phyloP scores from a whole-genome alignment of 2,329 filamentous ascomycete genomes.

The Coniella lustricola region DNA sequence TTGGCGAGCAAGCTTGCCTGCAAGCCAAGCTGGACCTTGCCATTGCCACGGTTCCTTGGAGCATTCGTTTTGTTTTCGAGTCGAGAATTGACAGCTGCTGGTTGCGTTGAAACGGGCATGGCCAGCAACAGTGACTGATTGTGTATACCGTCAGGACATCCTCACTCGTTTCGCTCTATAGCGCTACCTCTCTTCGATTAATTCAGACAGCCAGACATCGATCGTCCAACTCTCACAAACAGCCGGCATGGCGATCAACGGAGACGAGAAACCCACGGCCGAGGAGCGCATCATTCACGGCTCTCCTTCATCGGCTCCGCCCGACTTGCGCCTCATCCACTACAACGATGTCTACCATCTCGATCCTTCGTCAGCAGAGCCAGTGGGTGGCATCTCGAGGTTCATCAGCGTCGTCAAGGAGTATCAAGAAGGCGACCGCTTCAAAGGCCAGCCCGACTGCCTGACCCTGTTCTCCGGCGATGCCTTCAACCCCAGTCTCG shows the following conservation, averaged over 20 bases:
- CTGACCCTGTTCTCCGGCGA: conserved; percentile 86
- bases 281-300: conserved; percentile 24
- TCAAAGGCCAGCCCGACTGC: conserved; percentile 54
- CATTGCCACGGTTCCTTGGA: too few relatives aligned
- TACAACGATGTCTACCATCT: conserved; percentile 95
- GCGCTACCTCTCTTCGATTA: too few relatives aligned
- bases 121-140: too few relatives aligned
- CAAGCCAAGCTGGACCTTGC: too few relatives aligned
- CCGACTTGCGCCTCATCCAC: conserved; percentile 76
- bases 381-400: conserved; percentile 71
- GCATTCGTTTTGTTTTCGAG: too few relatives aligned
- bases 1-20: too few relatives aligned
- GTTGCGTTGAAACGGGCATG: too few relatives aligned
- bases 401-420: conserved; percentile 74
- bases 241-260: conserved; percentile 9
- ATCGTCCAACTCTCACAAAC: background rate
- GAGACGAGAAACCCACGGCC: conserved; percentile 9
- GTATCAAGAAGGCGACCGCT: conserved; percentile 59
- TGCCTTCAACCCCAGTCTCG: conserved; percentile 84
- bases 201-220: background rate
- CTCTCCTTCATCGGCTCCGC: conserved; percentile 30
- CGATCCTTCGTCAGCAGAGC: conserved; percentile 67
- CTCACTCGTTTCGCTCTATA: too few relatives aligned
- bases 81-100: too few relatives aligned
- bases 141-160: too few relatives aligned